These are phyloP conservation scores for Rhodotorula babjevae DNA, from an alignment of 768 basidiomycete species.

Conservation along the genomic window DNA sequence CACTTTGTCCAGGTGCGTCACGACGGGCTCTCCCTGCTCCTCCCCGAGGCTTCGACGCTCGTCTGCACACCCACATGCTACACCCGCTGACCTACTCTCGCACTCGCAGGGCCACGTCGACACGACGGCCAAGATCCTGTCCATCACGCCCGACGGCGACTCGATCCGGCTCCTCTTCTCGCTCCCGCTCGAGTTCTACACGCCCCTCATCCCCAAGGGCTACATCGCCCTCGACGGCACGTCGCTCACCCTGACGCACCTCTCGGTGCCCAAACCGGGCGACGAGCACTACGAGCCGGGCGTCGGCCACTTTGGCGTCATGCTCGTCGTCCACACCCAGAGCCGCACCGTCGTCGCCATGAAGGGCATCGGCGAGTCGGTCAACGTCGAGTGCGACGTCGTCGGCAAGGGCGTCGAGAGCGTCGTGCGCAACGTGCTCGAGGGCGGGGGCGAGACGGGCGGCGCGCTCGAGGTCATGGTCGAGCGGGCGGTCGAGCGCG, in stretches of 20 bases:
- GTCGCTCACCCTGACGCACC: conserved; percentile 80
- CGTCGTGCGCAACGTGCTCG: conserved; percentile 55
- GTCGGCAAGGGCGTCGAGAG: conserved; percentile 87
- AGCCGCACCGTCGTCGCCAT: conserved; percentile 71
- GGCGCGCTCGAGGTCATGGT: conserved; percentile 43
- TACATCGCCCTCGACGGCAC: conserved; percentile 92
- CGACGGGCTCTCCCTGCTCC: background rate
- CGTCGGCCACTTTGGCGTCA: conserved; percentile 66
- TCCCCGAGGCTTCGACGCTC: too few relatives aligned
- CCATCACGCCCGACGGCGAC: conserved; percentile 69
- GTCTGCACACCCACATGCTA: too few relatives aligned
- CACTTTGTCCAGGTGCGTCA: conserved; percentile 86
- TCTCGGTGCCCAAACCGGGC: conserved; percentile 55
- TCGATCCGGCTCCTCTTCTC: conserved; percentile 80
- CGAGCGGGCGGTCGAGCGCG: conserved; percentile 42
- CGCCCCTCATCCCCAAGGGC: conserved; percentile 79
- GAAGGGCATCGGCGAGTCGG: conserved; percentile 70
- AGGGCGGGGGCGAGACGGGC: conserved; percentile 30
- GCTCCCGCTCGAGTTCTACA: conserved; percentile 50
- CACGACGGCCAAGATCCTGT: conserved; percentile 69
- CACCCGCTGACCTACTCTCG: too few relatives aligned
- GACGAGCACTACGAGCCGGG: conserved; percentile 35
- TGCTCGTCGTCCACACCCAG: conserved; percentile 94
- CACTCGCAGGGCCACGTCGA: conserved; percentile 80
- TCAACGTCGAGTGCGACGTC: conserved; percentile 95